Evolutionary conservation across 75 land plant species (phyloP).

Genomic region (Pinus tabuliformis): DNA sequence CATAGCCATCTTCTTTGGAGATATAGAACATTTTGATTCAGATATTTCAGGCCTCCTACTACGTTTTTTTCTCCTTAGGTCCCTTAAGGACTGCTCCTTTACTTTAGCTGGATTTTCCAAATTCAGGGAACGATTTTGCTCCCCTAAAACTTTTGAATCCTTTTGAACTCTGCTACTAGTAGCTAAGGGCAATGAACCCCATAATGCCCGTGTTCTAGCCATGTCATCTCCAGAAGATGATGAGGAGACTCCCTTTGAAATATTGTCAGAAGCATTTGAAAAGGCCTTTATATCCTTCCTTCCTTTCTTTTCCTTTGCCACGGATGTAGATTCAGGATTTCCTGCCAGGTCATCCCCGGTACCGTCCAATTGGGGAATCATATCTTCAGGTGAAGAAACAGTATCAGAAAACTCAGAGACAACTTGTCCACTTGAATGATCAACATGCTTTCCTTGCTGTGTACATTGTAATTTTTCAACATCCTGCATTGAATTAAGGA

Average conservation of each 20-base stretch:
- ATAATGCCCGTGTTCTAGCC: constrained; percentile 14
- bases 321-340: constrained; percentile 21
- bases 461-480: not conserved
- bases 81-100: constrained; percentile 58
- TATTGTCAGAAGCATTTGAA: constrained; percentile 8
- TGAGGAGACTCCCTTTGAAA: not conserved
- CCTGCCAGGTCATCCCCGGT: constrained; percentile 36
- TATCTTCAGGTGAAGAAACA: constrained; percentile 14
- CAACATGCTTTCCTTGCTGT: not conserved
- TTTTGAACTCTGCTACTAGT: not conserved
- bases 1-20: constrained; percentile 2
- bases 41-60: constrained; percentile 6
- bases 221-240: constrained; percentile 6
- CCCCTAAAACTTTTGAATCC: not conserved
- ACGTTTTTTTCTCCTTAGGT: constrained; percentile 83
- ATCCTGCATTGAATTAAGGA: constrained; percentile 70
- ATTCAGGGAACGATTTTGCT: constrained; percentile 10
- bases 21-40: not conserved
- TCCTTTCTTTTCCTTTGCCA: constrained; percentile 10
- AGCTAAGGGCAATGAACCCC: constrained; percentile 54
- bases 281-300: not conserved
- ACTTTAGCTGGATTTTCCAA: constrained; percentile 8
- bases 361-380: constrained; percentile 70
- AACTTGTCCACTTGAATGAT: not conserved
- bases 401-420: constrained; percentile 5